Base-by-base conservation (phyloP, 139 green algal species). In the Raphidocelis subcapitata region DNA sequence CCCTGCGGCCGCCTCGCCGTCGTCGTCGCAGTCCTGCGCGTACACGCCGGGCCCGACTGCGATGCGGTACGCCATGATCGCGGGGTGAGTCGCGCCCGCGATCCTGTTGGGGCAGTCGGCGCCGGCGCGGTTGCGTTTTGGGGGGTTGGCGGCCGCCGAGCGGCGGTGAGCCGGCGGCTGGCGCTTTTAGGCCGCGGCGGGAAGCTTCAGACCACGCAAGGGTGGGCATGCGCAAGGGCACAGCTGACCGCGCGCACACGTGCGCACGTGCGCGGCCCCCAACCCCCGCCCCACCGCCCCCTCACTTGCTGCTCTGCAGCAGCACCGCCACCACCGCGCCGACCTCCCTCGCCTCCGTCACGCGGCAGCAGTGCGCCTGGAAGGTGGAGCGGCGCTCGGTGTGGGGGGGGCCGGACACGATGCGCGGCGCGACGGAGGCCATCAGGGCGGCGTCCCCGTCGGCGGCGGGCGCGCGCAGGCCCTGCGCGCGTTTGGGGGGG, bases 11-110 rank as follows among this genome's bases (percentile, higher is more conserved):
- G 51, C 68, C 74, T 97, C 92, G 0, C 92, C 92, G 63, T 97
- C 92, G 68, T 97, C 92, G 71, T 97, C 92, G 62, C 69, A 94
- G 49, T 96, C 92, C 76, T 95, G 80, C 23, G 51, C 35, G 31
- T 61, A 78, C 32, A 72, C 47, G 14, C 49, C 63, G 12, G 61
- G 33, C 46, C 32, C 47, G 63, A n/a, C 33, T 47, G 51, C 20
- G 29, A 95, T 90, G 52, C 91, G 72, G 66, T 92, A 96, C 3
- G 89, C 92, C 80, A 94, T 87, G 66, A 97, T 95, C 82, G 95
- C 96, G 41, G 41, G 41, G 83, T 97, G 93, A 0, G 93, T 96
- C 2, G 92, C 92, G 4, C 78, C 72, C 23, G 74, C 66, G 20
- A 97, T 89, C 77, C 41, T 49, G 41, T 12, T 49, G 8, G n/a